Evolutionary conservation across 2,329 filamentous ascomycete genomes (phyloP), one percentile per base, ranked within the genome.

Genomic region (Fusarium oligoseptatum): DNA sequence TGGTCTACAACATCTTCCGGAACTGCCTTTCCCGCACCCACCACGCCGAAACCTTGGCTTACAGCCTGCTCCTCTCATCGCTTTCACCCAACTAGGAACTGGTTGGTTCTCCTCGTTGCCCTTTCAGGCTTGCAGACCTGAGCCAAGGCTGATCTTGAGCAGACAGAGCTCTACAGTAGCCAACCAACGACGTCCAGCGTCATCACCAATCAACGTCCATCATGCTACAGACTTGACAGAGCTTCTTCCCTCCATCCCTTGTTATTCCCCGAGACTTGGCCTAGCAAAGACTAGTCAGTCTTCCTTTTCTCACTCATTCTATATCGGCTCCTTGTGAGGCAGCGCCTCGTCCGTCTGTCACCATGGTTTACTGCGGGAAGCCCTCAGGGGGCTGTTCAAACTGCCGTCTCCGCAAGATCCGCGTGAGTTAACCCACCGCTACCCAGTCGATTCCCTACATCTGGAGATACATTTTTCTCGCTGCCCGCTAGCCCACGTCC

Each of bases 301-400:
- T 48, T 48, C 8, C 22, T 52, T 60, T 57, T 41, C 32, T 37
- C 32, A 11, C 20, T 20, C 32, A 37, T 50, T 17, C 24, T 15
- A 29, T 52, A 15, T 29, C 24, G 12, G 24, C 24, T 52, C 48
- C 24, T 27, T 22, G 37, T 29, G 36, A 73, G 64, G 50, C 41
- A n/a, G 60, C 52, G 60, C 37, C 52, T 65, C 52, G 45, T 52
- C 39, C 22, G 15, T 55, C 29, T 68, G n/a, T 52, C 67, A 63
- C 41, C 65, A 90, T 90, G 88, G 88, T 90, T 7, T 90, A 89
- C 76, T 89, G 88, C 73, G 88, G 88, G 6, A 89, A 89, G 75
- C 88, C 88, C 50, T 89, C 88, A 41, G 88, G 88, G 77, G 88
- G 87, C 45, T 90, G 88, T 79, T 88, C 87, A 73, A 87, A 83